These are phyloP conservation scores for Phytophthora foliorum DNA, from an alignment of 352 stramenopile species.

Conservation along the genomic window DNA sequence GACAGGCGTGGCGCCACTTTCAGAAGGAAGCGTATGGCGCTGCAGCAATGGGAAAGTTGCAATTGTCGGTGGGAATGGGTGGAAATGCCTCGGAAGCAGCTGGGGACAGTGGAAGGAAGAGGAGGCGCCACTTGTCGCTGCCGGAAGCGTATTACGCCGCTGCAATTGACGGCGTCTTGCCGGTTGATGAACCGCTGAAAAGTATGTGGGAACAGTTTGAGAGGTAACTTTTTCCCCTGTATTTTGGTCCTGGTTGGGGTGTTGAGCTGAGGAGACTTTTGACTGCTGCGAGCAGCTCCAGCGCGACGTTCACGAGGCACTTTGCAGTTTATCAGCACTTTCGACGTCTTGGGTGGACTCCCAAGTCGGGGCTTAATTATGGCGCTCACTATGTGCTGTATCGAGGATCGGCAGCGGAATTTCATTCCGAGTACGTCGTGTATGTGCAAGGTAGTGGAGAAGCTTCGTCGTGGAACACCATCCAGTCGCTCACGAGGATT, in stretches of 20 bases:
- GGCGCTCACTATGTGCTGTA: conserved; percentile 79
- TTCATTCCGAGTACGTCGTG: conserved; percentile 84
- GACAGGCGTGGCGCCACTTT: conserved; percentile 24
- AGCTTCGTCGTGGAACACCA: conserved; percentile 50
- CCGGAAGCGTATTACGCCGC: conserved; percentile 59
- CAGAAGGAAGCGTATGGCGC: conserved; percentile 28
- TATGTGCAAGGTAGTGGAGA: conserved; percentile 46
- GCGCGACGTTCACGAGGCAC: conserved; percentile 44
- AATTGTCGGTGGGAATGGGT: not conserved
- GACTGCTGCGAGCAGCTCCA: conserved; percentile 22
- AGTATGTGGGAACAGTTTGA: conserved; percentile 52
- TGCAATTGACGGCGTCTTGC: conserved; percentile 42
- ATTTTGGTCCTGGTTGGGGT: not conserved
- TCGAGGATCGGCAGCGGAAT: conserved; percentile 52
- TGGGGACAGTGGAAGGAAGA: not conserved
- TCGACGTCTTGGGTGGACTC: conserved; percentile 55
- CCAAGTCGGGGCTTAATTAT: conserved; percentile 77
- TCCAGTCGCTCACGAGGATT: conserved; percentile 80
- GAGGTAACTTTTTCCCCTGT: conserved; percentile 28
- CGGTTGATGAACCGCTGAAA: conserved; percentile 10
- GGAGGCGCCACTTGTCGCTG: conserved; percentile 47
- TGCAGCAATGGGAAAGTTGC: conserved; percentile 6
- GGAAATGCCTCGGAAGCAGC: not conserved
- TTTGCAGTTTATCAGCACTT: conserved; percentile 74
- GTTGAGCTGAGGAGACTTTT: conserved; percentile 2